phyloP scores from a whole-genome alignment of 495 filamentous ascomycete genomes.

The Schizothecium vesticola region DNA sequence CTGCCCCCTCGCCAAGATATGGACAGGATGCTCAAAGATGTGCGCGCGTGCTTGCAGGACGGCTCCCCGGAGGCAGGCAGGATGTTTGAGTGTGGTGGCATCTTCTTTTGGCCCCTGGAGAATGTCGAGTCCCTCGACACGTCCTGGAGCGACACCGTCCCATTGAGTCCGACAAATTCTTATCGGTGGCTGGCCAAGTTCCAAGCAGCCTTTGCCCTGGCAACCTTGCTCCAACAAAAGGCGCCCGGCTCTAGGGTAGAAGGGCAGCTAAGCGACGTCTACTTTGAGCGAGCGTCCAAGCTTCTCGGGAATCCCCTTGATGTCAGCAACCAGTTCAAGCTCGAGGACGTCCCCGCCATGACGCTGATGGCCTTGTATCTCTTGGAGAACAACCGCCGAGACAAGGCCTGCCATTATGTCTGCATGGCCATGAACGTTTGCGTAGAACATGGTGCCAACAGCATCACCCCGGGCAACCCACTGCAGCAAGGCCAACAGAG shows the following conservation, averaged over 20 bases:
- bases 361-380: slow-evolving; percentile 37
- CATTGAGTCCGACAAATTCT: background rate
- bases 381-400: slow-evolving; percentile 36
- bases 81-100: slow-evolving; percentile 27
- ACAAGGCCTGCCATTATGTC: slow-evolving; percentile 35
- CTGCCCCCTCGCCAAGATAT: slow-evolving; percentile 26
- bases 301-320: slow-evolving; percentile 37
- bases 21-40: slow-evolving; percentile 17
- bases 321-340: slow-evolving; percentile 20
- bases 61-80: slow-evolving; percentile 18
- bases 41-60: slow-evolving; percentile 30
- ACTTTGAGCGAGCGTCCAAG: slow-evolving; percentile 29
- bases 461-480: slow-evolving; percentile 26
- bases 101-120: slow-evolving; percentile 34
- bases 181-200: slow-evolving; percentile 26
- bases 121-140: slow-evolving; percentile 3
- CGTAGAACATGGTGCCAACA: slow-evolving; percentile 34
- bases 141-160: background rate
- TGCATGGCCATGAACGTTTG: slow-evolving; percentile 32
- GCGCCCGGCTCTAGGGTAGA: slow-evolving; percentile 15
- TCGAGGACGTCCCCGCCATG: slow-evolving; percentile 29
- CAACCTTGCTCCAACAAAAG: slow-evolving; percentile 16
- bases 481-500: slow-evolving; percentile 18
- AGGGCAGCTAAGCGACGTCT: slow-evolving; percentile 26
- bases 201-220: slow-evolving; percentile 29